Conservation (phyloP, 768 basidiomycete species). For the Leccinum barrowsii region DNA sequence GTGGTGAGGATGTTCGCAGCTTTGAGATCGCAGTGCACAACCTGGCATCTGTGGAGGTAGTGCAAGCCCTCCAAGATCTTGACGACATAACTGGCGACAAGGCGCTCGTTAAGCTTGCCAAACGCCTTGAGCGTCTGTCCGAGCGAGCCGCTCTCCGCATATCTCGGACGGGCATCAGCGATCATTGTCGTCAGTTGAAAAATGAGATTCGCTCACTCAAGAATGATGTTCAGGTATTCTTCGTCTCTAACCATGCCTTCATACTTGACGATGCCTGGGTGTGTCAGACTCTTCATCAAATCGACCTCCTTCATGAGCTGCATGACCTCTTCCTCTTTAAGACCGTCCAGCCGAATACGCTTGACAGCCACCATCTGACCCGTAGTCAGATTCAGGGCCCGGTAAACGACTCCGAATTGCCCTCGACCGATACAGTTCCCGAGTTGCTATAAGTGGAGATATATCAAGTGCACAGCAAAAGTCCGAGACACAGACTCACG, state of each 20-base stretch:
- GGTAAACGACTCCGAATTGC: conserved; percentile 95
- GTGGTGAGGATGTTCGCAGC: conserved; percentile 99
- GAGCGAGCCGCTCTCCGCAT: conserved; percentile 94
- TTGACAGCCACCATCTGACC: conserved; percentile 99
- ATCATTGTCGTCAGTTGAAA: background rate
- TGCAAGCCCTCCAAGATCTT: conserved; percentile 95
- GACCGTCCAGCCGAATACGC: conserved; percentile 83
- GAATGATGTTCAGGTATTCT: conserved; percentile 84
- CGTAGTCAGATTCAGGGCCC: conserved; percentile 88
- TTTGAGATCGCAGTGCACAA: conserved; percentile 97
- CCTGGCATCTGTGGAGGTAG: conserved; percentile 85
- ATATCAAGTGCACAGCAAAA: conserved; percentile 8
- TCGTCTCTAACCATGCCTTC: conserved; percentile 93
- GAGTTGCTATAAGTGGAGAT: conserved; percentile 65
- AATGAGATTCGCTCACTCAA: conserved; percentile 63
- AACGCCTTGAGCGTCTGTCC: conserved; percentile 92
- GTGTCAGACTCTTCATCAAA: conserved; percentile 83
- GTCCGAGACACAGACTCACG: conserved; percentile 46
- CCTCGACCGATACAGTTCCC: conserved; percentile 97
- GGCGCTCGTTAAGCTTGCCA: conserved; percentile 86
- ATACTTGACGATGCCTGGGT: conserved; percentile 96
- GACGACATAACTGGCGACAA: conserved; percentile 90
- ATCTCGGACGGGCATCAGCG: conserved; percentile 46
- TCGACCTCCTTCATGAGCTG: conserved; percentile 95
- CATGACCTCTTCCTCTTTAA: conserved; percentile 86